These are phyloP conservation scores for Bruguiera sexangula DNA, from an alignment of 345 rosid species.

Conservation along the genomic window DNA sequence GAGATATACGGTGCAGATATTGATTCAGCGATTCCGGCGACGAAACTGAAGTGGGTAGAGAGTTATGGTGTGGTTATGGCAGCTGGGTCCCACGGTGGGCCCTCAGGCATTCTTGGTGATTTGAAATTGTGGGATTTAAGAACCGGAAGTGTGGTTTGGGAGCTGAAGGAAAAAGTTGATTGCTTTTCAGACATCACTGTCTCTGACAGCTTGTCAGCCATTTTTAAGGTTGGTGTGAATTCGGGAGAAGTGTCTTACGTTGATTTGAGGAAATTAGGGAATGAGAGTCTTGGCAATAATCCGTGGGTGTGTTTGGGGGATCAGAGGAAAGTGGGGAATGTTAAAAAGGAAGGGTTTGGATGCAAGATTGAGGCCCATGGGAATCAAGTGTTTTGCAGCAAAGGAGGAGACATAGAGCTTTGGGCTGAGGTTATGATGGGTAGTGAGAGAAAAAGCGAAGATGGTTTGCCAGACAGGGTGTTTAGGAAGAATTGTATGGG, in stretches of 20 bases:
- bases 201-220: slow-evolving; percentile 57
- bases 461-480: slow-evolving; percentile 45
- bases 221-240: slow-evolving; percentile 72
- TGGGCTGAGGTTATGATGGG: slow-evolving; percentile 79
- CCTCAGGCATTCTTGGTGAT: slow-evolving; percentile 66
- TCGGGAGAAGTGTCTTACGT: slow-evolving; percentile 63
- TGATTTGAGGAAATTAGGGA: slow-evolving; percentile 65
- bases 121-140: slow-evolving; percentile 81
- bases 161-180: slow-evolving; percentile 69
- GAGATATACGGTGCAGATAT: slow-evolving; percentile 75
- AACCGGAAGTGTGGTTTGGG: slow-evolving; percentile 63
- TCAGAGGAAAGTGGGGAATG: slow-evolving; percentile 44
- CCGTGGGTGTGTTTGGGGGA: slow-evolving; percentile 71
- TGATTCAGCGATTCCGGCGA: slow-evolving; percentile 78
- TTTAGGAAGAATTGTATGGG: slow-evolving; percentile 73
- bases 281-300: slow-evolving; percentile 8
- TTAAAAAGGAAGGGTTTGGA: slow-evolving; percentile 75
- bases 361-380: slow-evolving; percentile 76
- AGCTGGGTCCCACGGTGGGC: slow-evolving; percentile 81
- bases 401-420: slow-evolving; percentile 62
- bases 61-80: slow-evolving; percentile 63
- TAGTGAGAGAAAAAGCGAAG: slow-evolving; percentile 31
- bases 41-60: slow-evolving; percentile 69
- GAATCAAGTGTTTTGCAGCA: slow-evolving; percentile 72
- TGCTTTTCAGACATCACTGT: slow-evolving; percentile 81